Percentiles rank a stretch among this genome's conserved stretches.
Conservation (phyloP, 2,329 filamentous ascomycete genomes). For the Colletotrichum lupini region DNA sequence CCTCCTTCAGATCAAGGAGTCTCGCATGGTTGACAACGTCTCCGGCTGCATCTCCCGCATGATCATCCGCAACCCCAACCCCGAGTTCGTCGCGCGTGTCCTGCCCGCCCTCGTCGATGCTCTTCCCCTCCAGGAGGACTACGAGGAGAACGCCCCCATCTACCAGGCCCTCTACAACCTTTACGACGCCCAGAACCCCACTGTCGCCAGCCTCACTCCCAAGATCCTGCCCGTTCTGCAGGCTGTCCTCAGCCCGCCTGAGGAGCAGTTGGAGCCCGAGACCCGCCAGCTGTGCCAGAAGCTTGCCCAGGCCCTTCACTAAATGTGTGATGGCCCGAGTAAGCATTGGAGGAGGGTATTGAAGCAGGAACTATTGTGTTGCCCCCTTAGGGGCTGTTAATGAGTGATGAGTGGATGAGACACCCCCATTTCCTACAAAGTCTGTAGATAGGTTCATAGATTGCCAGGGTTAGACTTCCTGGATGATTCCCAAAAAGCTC, state of each 20-base stretch:
- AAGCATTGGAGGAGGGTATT: not conserved
- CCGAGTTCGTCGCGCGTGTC: slow-evolving; percentile 82
- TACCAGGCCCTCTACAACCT: slow-evolving; percentile 91
- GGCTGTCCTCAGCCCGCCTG: slow-evolving; percentile 75
- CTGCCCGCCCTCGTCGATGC: slow-evolving; percentile 83
- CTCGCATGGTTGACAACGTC: slow-evolving; percentile 90
- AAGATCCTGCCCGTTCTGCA: slow-evolving; percentile 78
- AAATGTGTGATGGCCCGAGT: not conserved
- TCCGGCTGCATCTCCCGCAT: slow-evolving; percentile 91
- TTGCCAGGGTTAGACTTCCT: slow-evolving; percentile 26
- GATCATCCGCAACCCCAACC: slow-evolving; percentile 89
- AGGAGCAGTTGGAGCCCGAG: slow-evolving; percentile 80
- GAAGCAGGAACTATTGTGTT: slow-evolving; percentile 6
- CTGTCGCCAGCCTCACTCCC: slow-evolving; percentile 76
- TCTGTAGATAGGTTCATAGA: slow-evolving; percentile 36
- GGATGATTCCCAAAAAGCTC: slow-evolving; percentile 35
- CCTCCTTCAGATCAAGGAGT: slow-evolving; percentile 80
- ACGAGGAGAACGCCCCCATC: slow-evolving; percentile 94
- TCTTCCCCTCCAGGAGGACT: slow-evolving; percentile 92
- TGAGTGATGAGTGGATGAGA: slow-evolving; percentile 36
- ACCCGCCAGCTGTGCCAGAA: slow-evolving; percentile 74
- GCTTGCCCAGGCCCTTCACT: slow-evolving; percentile 63
- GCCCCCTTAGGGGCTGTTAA: slow-evolving; percentile 29
- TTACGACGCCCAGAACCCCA: slow-evolving; percentile 77
- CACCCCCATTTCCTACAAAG: slow-evolving; percentile 29